These are phyloP conservation scores for Pleurotus citrinopileatus DNA, from an alignment of 768 basidiomycete genomes.

Conservation along the genomic window DNA sequence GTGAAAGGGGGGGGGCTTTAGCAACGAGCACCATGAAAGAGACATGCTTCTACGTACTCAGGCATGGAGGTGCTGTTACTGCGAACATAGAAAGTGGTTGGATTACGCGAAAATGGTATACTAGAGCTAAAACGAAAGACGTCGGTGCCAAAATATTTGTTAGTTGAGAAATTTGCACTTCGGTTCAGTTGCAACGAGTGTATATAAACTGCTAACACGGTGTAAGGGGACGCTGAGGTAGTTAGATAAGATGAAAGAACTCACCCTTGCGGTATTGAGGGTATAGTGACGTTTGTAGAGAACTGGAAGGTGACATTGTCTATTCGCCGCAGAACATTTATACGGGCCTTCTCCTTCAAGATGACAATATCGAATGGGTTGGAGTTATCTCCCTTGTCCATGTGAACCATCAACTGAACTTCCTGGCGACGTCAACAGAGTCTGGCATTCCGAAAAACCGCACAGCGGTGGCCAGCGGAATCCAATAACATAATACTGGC, in stretches of 20 bases:
- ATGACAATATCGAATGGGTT: neutral
- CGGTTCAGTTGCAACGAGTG: neutral
- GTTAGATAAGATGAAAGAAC: neutral
- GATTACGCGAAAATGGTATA: neutral
- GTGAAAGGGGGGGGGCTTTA: too few relatives aligned
- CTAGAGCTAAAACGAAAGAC: neutral
- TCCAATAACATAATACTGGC: neutral
- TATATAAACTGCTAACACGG: neutral
- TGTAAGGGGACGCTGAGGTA: neutral
- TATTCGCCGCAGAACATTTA: neutral
- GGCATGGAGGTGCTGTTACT: too few relatives aligned
- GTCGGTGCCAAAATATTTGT: neutral
- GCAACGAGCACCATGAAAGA: too few relatives aligned
- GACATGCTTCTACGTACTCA: too few relatives aligned
- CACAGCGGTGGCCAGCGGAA: constrained; percentile 3
- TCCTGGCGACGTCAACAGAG: neutral
- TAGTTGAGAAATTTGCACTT: neutral
- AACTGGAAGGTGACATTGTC: neutral
- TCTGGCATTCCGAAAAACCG: neutral
- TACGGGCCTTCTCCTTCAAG: neutral
- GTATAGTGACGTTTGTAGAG: neutral
- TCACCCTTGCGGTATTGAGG: neutral
- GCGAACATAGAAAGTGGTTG: too few relatives aligned
- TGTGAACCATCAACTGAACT: neutral
- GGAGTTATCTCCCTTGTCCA: neutral